Base-by-base conservation (phyloP, 1,284 basidiomycete genomes). In the Tilletia caries region DNA sequence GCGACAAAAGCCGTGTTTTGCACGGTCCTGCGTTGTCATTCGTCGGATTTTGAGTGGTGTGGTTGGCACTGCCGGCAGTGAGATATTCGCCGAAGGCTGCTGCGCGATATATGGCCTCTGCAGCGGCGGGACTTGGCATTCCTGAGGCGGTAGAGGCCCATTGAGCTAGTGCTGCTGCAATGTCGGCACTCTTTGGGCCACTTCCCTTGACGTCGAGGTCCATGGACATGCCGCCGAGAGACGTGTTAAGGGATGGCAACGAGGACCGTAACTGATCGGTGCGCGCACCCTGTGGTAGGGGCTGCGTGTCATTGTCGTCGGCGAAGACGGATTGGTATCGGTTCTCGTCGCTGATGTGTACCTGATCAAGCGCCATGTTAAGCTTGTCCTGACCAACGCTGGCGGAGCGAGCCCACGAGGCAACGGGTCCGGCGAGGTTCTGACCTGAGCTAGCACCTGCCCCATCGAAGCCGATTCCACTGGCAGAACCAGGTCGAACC, bases 301-400 rank as follows among this genome's bases (percentile, higher is more conserved):
- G 4, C 15, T 2, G 33, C 29, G 27, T 13, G 5, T 62, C 58
- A 3, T 33, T 34, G 32, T 62, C 58, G 29, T 62, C 58, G 15
- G 58, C 32, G n/a, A 62, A 62, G 6, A 62, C 58, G 32, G 58
- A 23, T 10, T 29, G 58, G 18, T 62, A 62, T 33, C 58, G 58
- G 15, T 13, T 32, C 29, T 62, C 58, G 58, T 62, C 58, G 58
- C 58, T 62, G 58, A 62, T 62, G 18, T 62, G 58, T 4, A 62
- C 58, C 29, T 62, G 58, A 34, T 62, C 32, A 13, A 62, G 27
- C 32, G 58, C 58, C 58, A 37, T 62, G 58, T 62, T 62, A 10
- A 62, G 29, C 32, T 62, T 62, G 58, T 62, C 58, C 32, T 62
- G 58, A 20, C 58, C 58, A 18, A 62, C 18, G 32, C 58, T 62